Evolutionary conservation across 768 basidiomycete genomes (phyloP).

Genomic region (Lactarius trivialis): DNA sequence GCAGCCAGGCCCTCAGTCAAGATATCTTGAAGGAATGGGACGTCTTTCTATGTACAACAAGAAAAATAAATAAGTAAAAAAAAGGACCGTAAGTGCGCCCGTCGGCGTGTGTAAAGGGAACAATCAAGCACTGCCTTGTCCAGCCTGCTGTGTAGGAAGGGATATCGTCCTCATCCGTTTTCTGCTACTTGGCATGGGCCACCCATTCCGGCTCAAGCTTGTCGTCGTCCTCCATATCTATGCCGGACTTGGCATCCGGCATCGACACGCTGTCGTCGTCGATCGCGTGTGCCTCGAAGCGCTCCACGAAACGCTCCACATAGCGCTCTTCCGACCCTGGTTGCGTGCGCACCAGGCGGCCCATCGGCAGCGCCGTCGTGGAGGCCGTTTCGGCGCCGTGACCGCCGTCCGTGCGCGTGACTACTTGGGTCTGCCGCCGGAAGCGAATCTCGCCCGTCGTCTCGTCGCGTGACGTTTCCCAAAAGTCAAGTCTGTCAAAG

Average conservation of each 20-base stretch:
- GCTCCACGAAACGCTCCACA: constrained; percentile 22
- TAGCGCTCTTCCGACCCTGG: neutral
- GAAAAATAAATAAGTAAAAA: neutral
- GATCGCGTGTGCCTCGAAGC: constrained; percentile 21
- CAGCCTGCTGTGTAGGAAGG: neutral
- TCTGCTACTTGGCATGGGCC: neutral
- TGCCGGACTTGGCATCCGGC: neutral
- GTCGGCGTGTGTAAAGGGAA: neutral
- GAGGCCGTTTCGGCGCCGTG: neutral
- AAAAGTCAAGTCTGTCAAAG: constrained; percentile 19
- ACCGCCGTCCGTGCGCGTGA: neutral
- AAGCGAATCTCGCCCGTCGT: constrained; percentile 23
- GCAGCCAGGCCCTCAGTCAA: no score
- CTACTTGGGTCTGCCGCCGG: constrained; percentile 19
- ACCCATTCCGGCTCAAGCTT: neutral
- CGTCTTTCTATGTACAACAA: neutral
- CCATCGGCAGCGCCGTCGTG: constrained; percentile 17
- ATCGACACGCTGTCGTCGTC: constrained; percentile 12
- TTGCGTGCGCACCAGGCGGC: constrained; percentile 15
- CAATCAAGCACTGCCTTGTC: neutral
- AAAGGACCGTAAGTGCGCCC: neutral
- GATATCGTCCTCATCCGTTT: neutral
- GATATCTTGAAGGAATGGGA: neutral
- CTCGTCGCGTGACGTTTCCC: constrained; percentile 19
- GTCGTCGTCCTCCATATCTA: neutral